phyloP scores from a whole-genome alignment of 2,329 filamentous ascomycete species.

The Sphaerostilbella broomeana region DNA sequence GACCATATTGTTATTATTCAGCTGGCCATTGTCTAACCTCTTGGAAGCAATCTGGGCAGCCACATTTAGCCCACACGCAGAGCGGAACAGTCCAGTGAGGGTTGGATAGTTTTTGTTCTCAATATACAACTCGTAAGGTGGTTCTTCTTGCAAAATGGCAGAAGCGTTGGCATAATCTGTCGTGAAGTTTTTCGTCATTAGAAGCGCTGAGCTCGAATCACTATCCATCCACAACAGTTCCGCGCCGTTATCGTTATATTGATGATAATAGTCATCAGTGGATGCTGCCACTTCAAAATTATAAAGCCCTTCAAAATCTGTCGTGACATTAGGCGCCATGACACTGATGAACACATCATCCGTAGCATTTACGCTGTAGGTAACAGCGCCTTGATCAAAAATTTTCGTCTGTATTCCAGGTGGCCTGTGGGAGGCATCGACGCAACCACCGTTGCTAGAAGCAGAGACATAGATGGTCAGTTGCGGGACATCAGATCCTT shows the following conservation, averaged over 20 bases:
- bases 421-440: slow-evolving; percentile 18
- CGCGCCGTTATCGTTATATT: slow-evolving; percentile 38
- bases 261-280: slow-evolving; percentile 70
- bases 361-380: slow-evolving; percentile 53
- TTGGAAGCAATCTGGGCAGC: slow-evolving; percentile 57
- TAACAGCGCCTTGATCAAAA: slow-evolving; percentile 65
- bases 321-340: slow-evolving; percentile 58
- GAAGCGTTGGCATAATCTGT: slow-evolving; percentile 47
- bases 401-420: slow-evolving; percentile 26
- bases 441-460: slow-evolving; percentile 26
- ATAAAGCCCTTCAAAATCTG: slow-evolving; percentile 59
- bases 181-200: slow-evolving; percentile 72
- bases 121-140: slow-evolving; percentile 73
- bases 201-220: slow-evolving; percentile 69
- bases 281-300: slow-evolving; percentile 79
- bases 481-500: slow-evolving; percentile 52
- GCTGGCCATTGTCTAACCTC: slow-evolving; percentile 39
- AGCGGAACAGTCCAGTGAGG: slow-evolving; percentile 66
- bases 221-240: slow-evolving; percentile 77
- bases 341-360: slow-evolving; percentile 72
- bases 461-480: slow-evolving; percentile 72
- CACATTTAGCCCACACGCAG: slow-evolving; percentile 71
- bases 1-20: slow-evolving; percentile 39
- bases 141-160: slow-evolving; percentile 42
- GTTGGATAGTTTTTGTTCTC: slow-evolving; percentile 53